Evolutionary conservation across 805 yeast species (phyloP).

Genomic region (Starmerella bombi): DNA sequence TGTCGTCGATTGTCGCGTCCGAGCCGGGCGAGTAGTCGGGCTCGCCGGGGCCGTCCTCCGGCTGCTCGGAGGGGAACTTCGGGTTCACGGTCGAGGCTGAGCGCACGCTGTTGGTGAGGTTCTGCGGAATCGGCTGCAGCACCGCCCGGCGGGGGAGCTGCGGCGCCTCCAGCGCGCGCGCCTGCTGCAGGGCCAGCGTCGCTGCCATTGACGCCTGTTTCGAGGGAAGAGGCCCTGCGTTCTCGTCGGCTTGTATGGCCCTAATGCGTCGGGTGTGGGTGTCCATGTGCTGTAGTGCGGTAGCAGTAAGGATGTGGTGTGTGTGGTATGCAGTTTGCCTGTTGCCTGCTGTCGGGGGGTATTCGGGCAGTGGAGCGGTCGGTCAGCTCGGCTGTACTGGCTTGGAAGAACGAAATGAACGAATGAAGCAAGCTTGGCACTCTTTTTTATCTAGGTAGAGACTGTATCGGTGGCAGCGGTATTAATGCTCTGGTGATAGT

Average conservation of each 20-base stretch:
- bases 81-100: background rate
- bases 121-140: slow-evolving; percentile 13
- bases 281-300: no score
- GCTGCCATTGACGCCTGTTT: slow-evolving; percentile 15
- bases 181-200: slow-evolving; percentile 10
- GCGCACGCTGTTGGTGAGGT: slow-evolving; percentile 1
- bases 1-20: slow-evolving; percentile 18
- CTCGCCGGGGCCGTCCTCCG: background rate
- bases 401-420: no score
- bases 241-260: slow-evolving; percentile 12
- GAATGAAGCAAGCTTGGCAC: no score
- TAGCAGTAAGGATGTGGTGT: no score
- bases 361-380: no score
- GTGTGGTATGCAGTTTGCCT: no score
- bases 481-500: no score
- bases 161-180: slow-evolving; percentile 12
- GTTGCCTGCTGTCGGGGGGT: no score
- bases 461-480: no score
- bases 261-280: slow-evolving; percentile 10
- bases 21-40: slow-evolving; percentile 6
- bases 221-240: slow-evolving; percentile 11
- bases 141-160: slow-evolving; percentile 7
- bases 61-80: background rate
- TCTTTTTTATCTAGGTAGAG: no score
- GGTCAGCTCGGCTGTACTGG: no score